phyloP scores from a whole-genome alignment of 768 basidiomycete genomes.

The Dacryopinax primogenitus region DNA sequence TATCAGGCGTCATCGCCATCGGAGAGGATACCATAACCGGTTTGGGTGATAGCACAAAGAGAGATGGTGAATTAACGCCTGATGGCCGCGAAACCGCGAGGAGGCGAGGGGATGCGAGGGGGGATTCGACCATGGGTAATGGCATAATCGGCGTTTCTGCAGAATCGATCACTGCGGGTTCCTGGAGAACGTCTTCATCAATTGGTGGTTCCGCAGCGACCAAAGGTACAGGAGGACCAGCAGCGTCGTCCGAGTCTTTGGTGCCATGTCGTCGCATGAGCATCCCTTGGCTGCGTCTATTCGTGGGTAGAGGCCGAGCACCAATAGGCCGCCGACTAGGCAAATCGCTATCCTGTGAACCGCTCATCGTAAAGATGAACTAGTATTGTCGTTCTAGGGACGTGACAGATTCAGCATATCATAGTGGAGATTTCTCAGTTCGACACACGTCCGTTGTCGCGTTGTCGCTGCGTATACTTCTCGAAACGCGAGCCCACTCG shows the following conservation, averaged over 20 bases:
- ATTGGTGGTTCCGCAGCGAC: not conserved
- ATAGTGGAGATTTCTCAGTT: too few species aligned
- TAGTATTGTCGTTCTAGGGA: too few species aligned
- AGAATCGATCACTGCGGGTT: not conserved
- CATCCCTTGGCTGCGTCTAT: not conserved
- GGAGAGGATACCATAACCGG: not conserved
- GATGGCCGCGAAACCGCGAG: not conserved
- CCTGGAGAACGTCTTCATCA: not conserved
- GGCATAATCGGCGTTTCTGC: not conserved
- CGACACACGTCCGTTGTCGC: too few species aligned
- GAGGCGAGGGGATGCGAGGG: not conserved
- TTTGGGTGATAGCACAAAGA: not conserved
- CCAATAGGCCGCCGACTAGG: not conserved
- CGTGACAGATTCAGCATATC: too few species aligned
- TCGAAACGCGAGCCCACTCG: too few species aligned
- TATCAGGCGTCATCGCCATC: not conserved
- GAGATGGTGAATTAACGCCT: not conserved
- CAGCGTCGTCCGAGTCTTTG: not conserved
- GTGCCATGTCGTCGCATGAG: not conserved
- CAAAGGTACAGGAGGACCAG: not conserved
- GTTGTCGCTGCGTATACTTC: too few species aligned
- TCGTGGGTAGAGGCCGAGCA: not conserved
- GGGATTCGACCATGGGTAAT: not conserved
- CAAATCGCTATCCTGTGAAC: not conserved
- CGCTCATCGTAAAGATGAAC: not conserved